phyloP scores from a whole-genome alignment of 208 protist genomes.

The Trypanosoma lewisi region DNA sequence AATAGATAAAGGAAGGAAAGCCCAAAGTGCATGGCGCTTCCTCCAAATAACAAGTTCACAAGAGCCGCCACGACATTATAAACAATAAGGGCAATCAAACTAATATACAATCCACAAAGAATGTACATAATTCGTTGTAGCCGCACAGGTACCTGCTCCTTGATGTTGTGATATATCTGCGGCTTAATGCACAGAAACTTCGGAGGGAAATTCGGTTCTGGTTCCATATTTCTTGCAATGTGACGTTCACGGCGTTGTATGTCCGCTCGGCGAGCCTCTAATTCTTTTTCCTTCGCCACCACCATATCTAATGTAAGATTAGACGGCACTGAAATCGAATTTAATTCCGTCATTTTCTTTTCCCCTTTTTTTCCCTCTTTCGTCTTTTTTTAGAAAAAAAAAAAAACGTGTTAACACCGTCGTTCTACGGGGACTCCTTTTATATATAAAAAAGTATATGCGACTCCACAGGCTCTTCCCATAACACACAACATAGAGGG shows the following conservation, averaged over 20 bases:
- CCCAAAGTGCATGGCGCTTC: constrained; percentile 59
- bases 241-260: constrained; percentile 34
- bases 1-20: constrained; percentile 85
- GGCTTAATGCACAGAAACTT: constrained; percentile 83
- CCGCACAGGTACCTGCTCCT: constrained; percentile 59
- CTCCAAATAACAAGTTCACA: constrained; percentile 51
- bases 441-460: too few species aligned
- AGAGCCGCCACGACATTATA: constrained; percentile 73
- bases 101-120: constrained; percentile 61
- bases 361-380: neutral
- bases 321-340: neutral
- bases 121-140: constrained; percentile 86
- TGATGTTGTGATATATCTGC: constrained; percentile 84
- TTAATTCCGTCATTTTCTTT: constrained; percentile 2
- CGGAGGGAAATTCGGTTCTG: constrained; percentile 80
- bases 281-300: constrained; percentile 67
- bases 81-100: constrained; percentile 62
- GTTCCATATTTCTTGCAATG: constrained; percentile 33
- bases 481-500: too few species aligned
- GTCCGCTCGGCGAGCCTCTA: constrained; percentile 43
- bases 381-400: neutral
- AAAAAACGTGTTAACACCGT: too few species aligned
- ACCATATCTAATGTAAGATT: constrained; percentile 73
- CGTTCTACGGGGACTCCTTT: too few species aligned
- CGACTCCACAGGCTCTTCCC: too few species aligned